Percentiles rank a stretch among this genome's conserved stretches.
Conservation (phyloP, 495 filamentous ascomycete genomes). For the Penicillium roqueforti region DNA sequence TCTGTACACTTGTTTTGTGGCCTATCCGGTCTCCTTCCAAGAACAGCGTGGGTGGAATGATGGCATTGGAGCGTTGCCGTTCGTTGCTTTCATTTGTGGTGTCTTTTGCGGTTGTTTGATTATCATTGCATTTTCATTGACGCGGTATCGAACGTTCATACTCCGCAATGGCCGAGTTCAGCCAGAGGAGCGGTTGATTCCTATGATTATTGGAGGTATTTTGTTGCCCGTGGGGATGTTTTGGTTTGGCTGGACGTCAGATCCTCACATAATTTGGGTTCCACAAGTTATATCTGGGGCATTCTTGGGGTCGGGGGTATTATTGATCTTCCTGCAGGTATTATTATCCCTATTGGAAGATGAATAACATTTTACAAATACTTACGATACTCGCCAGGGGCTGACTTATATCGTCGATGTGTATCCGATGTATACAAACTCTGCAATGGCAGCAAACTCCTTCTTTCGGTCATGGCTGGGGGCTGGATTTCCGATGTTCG, state of each 20-base stretch:
- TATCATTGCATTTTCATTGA: conserved; percentile 45
- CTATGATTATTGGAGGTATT: conserved; percentile 47
- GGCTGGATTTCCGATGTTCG: conserved; percentile 57
- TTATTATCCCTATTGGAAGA: neutral
- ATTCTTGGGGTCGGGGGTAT: conserved; percentile 39
- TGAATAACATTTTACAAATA: neutral
- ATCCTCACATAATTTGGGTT: conserved; percentile 31
- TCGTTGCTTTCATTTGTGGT: conserved; percentile 51
- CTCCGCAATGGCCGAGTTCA: conserved; percentile 20
- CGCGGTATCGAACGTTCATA: conserved; percentile 21
- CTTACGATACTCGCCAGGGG: conserved; percentile 15
- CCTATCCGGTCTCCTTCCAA: conserved; percentile 51
- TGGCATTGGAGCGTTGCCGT: conserved; percentile 46
- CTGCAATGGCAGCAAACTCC: conserved; percentile 47
- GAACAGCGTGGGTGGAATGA: conserved; percentile 43
- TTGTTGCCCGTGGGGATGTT: conserved; percentile 52
- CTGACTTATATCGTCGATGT: conserved; percentile 55
- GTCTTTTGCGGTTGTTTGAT: conserved; percentile 44
- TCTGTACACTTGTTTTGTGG: conserved; percentile 46
- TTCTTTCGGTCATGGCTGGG: conserved; percentile 39
- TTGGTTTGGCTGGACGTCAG: conserved; percentile 54
- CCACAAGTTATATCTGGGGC: conserved; percentile 35
- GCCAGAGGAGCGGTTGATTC: conserved; percentile 50
- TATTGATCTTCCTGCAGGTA: conserved; percentile 40
- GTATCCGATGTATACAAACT: conserved; percentile 47